Evolutionary conservation across 1,284 basidiomycete species (phyloP).

Genomic region (Amylostereum areolatum): DNA sequence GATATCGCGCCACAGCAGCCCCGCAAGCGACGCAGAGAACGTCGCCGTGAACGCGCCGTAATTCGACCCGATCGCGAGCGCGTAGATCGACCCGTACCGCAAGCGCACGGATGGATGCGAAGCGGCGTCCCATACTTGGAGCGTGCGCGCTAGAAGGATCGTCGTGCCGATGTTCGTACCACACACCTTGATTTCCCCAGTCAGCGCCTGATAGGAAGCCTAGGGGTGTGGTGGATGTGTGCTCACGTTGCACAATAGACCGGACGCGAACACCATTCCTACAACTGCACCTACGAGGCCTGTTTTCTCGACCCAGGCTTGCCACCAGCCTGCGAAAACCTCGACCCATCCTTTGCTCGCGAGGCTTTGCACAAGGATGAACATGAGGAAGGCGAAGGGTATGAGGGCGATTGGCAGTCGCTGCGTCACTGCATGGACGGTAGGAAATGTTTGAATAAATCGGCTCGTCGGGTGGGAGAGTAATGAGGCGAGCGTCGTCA

Average conservation of each 20-base stretch:
- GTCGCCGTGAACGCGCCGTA: slow-evolving; percentile 91
- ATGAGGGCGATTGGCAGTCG: slow-evolving; percentile 78
- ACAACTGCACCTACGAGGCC: slow-evolving; percentile 38
- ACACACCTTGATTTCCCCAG: slow-evolving; percentile 40
- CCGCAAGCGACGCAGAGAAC: slow-evolving; percentile 87
- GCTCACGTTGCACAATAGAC: slow-evolving; percentile 78
- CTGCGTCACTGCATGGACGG: slow-evolving; percentile 61
- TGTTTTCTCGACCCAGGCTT: slow-evolving; percentile 36
- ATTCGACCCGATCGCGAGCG: slow-evolving; percentile 81
- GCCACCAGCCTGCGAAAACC: slow-evolving; percentile 76
- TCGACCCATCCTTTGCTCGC: slow-evolving; percentile 87
- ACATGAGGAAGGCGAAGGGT: slow-evolving; percentile 93
- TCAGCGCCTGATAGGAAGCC: background rate
- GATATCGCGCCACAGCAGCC: slow-evolving; percentile 83
- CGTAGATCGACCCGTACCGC: slow-evolving; percentile 37
- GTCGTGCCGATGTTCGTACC: slow-evolving; percentile 97
- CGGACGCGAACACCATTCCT: slow-evolving; percentile 42
- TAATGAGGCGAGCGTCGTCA: slow-evolving; percentile 6
- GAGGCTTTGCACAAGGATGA: slow-evolving; percentile 88
- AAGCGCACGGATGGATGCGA: slow-evolving; percentile 21
- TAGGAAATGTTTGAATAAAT: slow-evolving; percentile 56
- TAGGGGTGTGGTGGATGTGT: background rate
- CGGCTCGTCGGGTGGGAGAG: slow-evolving; percentile 14
- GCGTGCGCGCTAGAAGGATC: slow-evolving; percentile 73
- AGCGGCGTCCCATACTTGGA: slow-evolving; percentile 33